phyloP scores from a whole-genome alignment of 768 basidiomycete species.

The Kondoa subrosea region DNA sequence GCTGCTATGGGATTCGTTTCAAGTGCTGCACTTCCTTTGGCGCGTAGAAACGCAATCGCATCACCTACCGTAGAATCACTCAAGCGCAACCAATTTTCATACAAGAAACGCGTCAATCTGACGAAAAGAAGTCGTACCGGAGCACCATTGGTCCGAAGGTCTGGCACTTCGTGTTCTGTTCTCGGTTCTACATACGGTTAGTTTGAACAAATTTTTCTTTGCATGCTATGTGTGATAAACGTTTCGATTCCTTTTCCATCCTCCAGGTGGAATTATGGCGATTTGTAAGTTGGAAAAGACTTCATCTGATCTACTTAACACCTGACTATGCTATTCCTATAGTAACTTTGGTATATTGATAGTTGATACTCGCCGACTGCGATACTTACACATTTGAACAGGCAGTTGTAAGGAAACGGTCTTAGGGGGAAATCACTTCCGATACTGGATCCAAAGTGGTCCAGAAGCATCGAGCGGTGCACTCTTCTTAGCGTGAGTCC shows the following conservation, averaged over 20 bases:
- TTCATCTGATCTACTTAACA: neutral
- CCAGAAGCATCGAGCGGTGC: conserved; percentile 8
- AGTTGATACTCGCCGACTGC: neutral
- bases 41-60: too few species aligned
- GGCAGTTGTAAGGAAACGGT: conserved; percentile 11
- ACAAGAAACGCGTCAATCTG: too few species aligned
- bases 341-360: neutral
- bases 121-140: too few species aligned
- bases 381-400: neutral
- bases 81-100: too few species aligned
- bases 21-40: too few species aligned
- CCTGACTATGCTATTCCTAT: neutral
- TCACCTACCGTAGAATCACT: too few species aligned
- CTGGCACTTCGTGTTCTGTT: too few species aligned
- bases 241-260: neutral
- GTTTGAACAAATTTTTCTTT: too few species aligned
- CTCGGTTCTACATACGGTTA: too few species aligned
- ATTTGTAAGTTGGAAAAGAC: neutral
- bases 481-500: conserved; percentile 3
- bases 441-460: conserved; percentile 12
- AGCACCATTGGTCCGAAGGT: too few species aligned
- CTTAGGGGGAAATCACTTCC: conserved; percentile 13
- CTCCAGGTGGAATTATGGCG: neutral
- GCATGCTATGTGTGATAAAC: neutral
- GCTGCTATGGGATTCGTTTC: too few species aligned